These are phyloP conservation scores for Isochrysis galbana DNA, from an alignment of 78 protist species.

Conservation along the genomic window DNA sequence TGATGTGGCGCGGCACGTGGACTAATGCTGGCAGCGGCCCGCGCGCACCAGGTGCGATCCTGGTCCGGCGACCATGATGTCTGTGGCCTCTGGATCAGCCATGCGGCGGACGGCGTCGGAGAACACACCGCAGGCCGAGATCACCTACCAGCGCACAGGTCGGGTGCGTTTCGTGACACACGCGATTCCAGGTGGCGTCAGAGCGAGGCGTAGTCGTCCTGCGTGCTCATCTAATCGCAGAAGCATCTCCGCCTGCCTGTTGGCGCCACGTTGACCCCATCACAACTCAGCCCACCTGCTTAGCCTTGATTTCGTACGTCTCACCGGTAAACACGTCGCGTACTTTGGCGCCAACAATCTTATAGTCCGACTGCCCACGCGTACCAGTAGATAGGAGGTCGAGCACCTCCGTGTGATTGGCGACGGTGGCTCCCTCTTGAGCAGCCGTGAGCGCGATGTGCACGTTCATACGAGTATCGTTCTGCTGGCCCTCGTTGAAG, in stretches of 20 bases:
- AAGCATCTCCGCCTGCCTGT: no score
- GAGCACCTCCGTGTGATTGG: constrained; percentile 70
- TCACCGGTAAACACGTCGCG: constrained; percentile 79
- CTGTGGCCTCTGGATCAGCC: constrained; percentile 68
- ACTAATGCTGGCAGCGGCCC: no score
- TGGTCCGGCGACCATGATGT: no score
- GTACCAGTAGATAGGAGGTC: not conserved
- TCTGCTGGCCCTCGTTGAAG: constrained; percentile 58
- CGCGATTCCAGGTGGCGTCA: no score
- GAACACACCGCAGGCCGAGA: constrained; percentile 90
- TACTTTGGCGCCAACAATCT: constrained; percentile 74
- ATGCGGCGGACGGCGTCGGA: constrained; percentile 66
- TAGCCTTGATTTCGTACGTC: constrained; percentile 50
- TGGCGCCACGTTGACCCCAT: no score
- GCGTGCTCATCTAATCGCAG: no score
- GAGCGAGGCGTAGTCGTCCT: no score
- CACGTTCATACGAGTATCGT: constrained; percentile 87
- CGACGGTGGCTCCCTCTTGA: constrained; percentile 72
- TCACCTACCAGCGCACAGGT: constrained; percentile 32
- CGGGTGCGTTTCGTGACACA: no score
- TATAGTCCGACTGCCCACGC: not conserved
- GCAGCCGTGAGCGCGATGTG: constrained; percentile 86
- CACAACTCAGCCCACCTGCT: no score
- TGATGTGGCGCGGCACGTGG: no score
- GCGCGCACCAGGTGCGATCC: no score